phyloP scores from a whole-genome alignment of 495 filamentous ascomycete species.

The Aspergillus heteromorphus region DNA sequence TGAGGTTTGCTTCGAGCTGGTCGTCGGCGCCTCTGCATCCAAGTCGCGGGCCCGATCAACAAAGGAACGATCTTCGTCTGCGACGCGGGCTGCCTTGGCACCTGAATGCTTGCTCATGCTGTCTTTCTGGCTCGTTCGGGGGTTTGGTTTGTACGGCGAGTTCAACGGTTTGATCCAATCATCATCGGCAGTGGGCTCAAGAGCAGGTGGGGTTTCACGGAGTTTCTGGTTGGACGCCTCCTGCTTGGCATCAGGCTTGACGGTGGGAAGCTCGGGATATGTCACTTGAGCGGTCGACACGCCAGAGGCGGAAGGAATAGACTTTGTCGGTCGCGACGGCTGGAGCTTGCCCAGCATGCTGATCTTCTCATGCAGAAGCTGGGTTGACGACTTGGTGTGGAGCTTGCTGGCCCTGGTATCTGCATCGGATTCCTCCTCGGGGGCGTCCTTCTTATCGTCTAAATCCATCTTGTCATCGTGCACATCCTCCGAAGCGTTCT shows the following conservation, averaged over 20 bases:
- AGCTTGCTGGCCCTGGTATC: conserved; percentile 41
- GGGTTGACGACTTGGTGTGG: conserved; percentile 87
- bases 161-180: conserved; percentile 76
- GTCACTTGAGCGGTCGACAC: conserved; percentile 33
- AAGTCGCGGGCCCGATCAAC: conserved; percentile 1
- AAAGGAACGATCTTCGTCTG: conserved; percentile 7
- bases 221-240: conserved; percentile 23
- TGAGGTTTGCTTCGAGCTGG: conserved; percentile 9
- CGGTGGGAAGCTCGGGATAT: conserved; percentile 52
- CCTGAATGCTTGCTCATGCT: conserved; percentile 49
- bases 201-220: conserved; percentile 17
- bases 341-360: conserved; percentile 85
- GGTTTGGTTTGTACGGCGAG: conserved; percentile 38
- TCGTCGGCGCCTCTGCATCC: not conserved
- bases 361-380: conserved; percentile 86
- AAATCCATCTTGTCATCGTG: conserved; percentile 53
- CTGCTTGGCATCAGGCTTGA: conserved; percentile 32
- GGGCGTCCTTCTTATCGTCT: conserved; percentile 45
- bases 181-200: conserved; percentile 54
- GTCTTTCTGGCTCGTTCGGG: conserved; percentile 54
- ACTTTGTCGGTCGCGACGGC: conserved; percentile 64
- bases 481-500: conserved; percentile 31
- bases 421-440: conserved; percentile 27
- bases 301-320: conserved; percentile 49
- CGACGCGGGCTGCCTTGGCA: conserved; percentile 6